phyloP scores from a whole-genome alignment of 2,329 filamentous ascomycete species.

The Colletotrichum acutatum region DNA sequence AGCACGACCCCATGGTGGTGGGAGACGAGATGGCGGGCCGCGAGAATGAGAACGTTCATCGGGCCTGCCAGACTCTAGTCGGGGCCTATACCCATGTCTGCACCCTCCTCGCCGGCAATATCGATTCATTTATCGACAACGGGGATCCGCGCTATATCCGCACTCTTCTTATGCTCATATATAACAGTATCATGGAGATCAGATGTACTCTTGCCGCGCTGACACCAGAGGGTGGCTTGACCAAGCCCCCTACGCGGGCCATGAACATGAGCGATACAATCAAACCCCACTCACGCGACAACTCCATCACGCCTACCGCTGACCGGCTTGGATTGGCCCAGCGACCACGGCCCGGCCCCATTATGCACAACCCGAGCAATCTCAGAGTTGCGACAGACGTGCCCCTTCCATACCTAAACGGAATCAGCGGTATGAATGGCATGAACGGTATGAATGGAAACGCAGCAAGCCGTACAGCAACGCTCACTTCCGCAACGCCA shows the following conservation, averaged over 20 bases:
- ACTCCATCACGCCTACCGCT: slow-evolving; percentile 63
- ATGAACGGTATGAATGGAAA: slow-evolving; percentile 48
- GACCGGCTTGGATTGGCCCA: slow-evolving; percentile 55
- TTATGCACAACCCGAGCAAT: slow-evolving; percentile 62
- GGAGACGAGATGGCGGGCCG: slow-evolving; percentile 59
- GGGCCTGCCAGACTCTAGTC: slow-evolving; percentile 71
- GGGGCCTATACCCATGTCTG: slow-evolving; percentile 75
- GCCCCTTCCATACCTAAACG: slow-evolving; percentile 59
- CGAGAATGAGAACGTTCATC: slow-evolving; percentile 72
- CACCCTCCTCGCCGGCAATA: slow-evolving; percentile 68
- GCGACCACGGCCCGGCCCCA: slow-evolving; percentile 50
- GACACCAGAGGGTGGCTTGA: slow-evolving; percentile 42
- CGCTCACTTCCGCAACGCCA: slow-evolving; percentile 73
- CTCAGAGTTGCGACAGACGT: slow-evolving; percentile 69
- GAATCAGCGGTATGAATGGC: slow-evolving; percentile 50
- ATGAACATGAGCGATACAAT: slow-evolving; percentile 57
- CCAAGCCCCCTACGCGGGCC: slow-evolving; percentile 24
- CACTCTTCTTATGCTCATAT: slow-evolving; percentile 70
- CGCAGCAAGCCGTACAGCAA: slow-evolving; percentile 57
- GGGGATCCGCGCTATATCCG: slow-evolving; percentile 75
- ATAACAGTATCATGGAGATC: slow-evolving; percentile 76
- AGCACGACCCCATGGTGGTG: slow-evolving; percentile 64
- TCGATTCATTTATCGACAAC: slow-evolving; percentile 73
- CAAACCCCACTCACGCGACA: slow-evolving; percentile 62
- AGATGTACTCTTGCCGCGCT: slow-evolving; percentile 61